Evolutionary conservation across 2,329 filamentous ascomycete species (phyloP).

Genomic region (Pyrenophora seminiperda): DNA sequence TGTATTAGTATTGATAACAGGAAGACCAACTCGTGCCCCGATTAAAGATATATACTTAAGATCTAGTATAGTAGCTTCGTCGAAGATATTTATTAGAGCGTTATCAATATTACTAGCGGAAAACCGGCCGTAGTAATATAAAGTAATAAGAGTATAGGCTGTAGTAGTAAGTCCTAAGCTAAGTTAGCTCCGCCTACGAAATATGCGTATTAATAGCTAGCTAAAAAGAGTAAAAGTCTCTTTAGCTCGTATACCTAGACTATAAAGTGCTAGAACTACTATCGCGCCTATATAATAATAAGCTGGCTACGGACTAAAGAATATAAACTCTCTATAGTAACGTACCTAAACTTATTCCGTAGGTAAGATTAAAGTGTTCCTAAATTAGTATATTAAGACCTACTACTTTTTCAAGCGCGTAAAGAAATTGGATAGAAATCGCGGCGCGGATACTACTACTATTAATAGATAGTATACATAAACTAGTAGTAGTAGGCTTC

Average conservation of each 20-base stretch:
- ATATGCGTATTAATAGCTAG: constrained; percentile 1
- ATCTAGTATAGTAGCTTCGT: constrained; percentile 2
- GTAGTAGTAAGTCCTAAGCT: constrained; percentile 1
- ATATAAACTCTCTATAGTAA: neutral
- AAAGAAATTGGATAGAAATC: constrained; percentile 1
- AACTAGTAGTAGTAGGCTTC: neutral
- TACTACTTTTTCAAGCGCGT: constrained; percentile 1
- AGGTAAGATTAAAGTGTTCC: neutral
- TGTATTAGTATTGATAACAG: neutral
- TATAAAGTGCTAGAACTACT: neutral
- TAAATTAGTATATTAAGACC: constrained; percentile 1
- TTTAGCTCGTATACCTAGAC: neutral
- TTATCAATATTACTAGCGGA: neutral
- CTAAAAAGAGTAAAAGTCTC: neutral
- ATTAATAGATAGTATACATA: neutral
- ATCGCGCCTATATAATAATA: constrained; percentile 1
- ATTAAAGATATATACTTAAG: neutral
- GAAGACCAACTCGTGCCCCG: neutral
- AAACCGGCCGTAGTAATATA: neutral
- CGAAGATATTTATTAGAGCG: neutral
- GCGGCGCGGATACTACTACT: neutral
- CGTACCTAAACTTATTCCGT: constrained; percentile 2
- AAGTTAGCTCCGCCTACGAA: neutral
- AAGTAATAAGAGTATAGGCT: constrained; percentile 1
- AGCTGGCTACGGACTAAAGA: neutral